phyloP scores from a whole-genome alignment of 1,284 basidiomycete genomes.

The Cryptococcus sp. region DNA sequence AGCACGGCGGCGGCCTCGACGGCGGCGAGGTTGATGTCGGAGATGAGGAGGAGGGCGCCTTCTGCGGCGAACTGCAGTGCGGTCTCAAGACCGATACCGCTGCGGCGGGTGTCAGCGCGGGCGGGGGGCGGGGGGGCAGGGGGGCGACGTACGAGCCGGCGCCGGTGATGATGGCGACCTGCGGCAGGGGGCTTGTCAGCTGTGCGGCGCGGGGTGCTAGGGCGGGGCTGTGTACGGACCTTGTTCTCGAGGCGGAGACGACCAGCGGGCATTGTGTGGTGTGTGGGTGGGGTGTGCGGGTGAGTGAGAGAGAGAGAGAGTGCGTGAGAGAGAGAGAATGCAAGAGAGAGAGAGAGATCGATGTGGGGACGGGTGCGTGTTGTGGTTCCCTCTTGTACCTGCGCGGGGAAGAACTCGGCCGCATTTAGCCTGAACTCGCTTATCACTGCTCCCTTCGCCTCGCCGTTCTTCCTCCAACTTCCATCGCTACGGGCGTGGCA shows the following conservation, averaged over 20 bases:
- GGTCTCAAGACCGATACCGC: slow-evolving; percentile 89
- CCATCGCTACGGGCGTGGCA: no score
- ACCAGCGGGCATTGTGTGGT: slow-evolving; percentile 23
- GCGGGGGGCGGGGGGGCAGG: background rate
- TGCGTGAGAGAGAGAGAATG: background rate
- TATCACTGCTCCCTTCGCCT: no score
- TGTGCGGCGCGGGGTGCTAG: background rate
- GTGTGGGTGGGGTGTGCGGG: background rate
- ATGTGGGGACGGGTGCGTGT: background rate
- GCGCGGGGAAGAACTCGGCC: no score
- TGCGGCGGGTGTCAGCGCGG: slow-evolving; percentile 6
- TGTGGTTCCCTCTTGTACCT: background rate
- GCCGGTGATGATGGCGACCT: slow-evolving; percentile 51
- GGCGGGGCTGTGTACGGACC: slow-evolving; percentile 24
- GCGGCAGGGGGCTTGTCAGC: background rate
- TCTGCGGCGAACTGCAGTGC: slow-evolving; percentile 88
- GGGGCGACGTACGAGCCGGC: slow-evolving; percentile 46
- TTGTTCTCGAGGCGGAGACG: slow-evolving; percentile 47
- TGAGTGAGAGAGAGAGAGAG: background rate
- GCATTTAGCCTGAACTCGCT: no score
- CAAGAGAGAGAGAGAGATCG: background rate
- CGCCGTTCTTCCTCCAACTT: no score
- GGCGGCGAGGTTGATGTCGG: slow-evolving; percentile 76
- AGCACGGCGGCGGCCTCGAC: slow-evolving; percentile 67
- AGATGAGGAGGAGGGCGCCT: slow-evolving; percentile 80